Evolutionary conservation across 208 protist genomes (phyloP), one percentile per base, ranked within the genome.

Genomic region (Acanthamoeba pearcei): DNA sequence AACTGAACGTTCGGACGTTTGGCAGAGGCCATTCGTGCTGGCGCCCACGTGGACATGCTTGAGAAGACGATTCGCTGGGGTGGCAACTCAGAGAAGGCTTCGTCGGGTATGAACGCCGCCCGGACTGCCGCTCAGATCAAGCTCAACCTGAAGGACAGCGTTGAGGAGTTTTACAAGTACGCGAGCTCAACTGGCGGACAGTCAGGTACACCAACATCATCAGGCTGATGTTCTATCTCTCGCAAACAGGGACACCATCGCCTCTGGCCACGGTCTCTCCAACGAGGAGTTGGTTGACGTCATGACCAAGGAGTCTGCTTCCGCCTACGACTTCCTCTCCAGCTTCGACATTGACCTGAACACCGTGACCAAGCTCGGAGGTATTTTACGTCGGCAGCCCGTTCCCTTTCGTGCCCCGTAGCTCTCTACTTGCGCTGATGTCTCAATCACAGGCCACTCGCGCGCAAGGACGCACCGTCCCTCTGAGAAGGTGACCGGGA

Each of bases 1-100:
- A 5, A 66, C 15, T 66, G 60, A 60, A 60, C 8, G 55, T 24
- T 24, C 15, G 55, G 19, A 60, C 55, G 60, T 29, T 60, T 60
- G 12, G 27, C 70, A 90, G 78, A 95, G 94, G 97, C 96, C 3
- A 10, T 94, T 29, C n/a, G 92, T n/a, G 60, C 32, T 74, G 98
- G 98, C 35, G 98, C 98, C 6, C 96, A 96, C 55, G 98, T 99
- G 22, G 96, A 98, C 35, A 95, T 99, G 27, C 91, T 99, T 32
- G 99, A 99, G 82, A 99, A 99, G 97, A 97, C 98, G 91, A 6
- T 66, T 46, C 97, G 95, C 88, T 72, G 99, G 19, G 99, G 99
- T 46, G 99, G 99, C 89, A 99, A 99, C 96, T 99, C 98, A 60
- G 98, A 98, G 80, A 99, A 99, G 97, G 99, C 99, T 15, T 99